A percentile compares a stretch with the other conserved stretches of the same genome.
Conservation (phyloP, 1,284 basidiomycete genomes). For the Malassezia slooffiae region DNA sequence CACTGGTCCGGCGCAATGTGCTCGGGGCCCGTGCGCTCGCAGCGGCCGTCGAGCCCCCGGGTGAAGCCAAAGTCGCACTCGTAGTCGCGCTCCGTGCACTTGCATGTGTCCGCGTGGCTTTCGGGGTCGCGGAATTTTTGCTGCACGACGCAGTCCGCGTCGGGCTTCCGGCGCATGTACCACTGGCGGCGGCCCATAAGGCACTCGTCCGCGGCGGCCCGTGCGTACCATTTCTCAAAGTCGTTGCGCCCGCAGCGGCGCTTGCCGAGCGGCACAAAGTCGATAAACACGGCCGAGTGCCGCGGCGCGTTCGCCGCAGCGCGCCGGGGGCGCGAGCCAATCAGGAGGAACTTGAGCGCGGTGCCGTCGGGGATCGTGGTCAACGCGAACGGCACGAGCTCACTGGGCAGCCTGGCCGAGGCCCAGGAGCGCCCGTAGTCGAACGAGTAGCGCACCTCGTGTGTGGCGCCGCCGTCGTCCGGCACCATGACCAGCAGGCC, state of each 20-base stretch:
- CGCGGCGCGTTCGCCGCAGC: conserved; percentile 55
- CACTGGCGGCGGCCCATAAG: conserved; percentile 97
- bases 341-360: conserved; percentile 75
- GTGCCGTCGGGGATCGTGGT: conserved; percentile 83
- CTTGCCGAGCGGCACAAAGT: conserved; percentile 64
- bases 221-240: conserved; percentile 80
- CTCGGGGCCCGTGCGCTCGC: conserved; percentile 72
- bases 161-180: conserved; percentile 72
- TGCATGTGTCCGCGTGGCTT: conserved; percentile 66
- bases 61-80: conserved; percentile 90
- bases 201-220: conserved; percentile 57
- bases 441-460: conserved; percentile 67
- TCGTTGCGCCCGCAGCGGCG: conserved; percentile 64
- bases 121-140: conserved; percentile 55
- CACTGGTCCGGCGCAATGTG: conserved; percentile 71
- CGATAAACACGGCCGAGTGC: conserved; percentile 66
- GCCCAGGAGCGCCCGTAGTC: conserved; percentile 75
- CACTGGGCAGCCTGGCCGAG: conserved; percentile 60
- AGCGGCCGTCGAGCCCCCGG: conserved; percentile 57
- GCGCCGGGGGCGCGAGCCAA: conserved; percentile 64
- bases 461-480: conserved; percentile 72
- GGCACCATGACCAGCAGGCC: conserved; percentile 66
- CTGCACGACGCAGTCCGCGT: conserved; percentile 81
- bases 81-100: conserved; percentile 75
- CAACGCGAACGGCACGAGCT: conserved; percentile 64